A percentile compares a stretch with the other conserved stretches of the same genome.
Conservation (phyloP, 2,329 filamentous ascomycete genomes). For the Aureobasidium zeae region DNA sequence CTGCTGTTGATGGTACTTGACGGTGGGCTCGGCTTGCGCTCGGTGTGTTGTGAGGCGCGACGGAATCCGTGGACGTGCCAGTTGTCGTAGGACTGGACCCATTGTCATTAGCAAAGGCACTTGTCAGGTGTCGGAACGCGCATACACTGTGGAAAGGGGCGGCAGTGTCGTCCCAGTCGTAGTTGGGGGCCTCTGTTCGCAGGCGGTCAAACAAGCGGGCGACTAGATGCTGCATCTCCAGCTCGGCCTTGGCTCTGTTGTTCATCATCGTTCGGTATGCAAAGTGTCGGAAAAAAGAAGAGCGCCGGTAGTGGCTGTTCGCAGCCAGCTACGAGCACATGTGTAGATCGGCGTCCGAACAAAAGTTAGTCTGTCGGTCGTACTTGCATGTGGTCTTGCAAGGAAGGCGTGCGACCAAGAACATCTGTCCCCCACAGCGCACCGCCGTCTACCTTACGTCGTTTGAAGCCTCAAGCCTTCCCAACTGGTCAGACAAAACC, state of each 20-base stretch:
- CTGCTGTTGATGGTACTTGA: constrained; percentile 13
- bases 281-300: too few relatives aligned
- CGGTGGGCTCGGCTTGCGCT: constrained; percentile 9
- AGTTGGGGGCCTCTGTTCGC: constrained; percentile 27
- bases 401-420: too few relatives aligned
- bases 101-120: too few relatives aligned
- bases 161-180: constrained; percentile 31
- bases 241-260: constrained; percentile 14
- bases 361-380: too few relatives aligned
- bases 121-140: too few relatives aligned
- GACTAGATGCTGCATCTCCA: constrained; percentile 15
- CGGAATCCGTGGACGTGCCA: constrained; percentile 51
- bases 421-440: too few relatives aligned
- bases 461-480: too few relatives aligned
- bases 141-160: constrained; percentile 39
- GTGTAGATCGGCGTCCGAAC: background rate
- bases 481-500: too few relatives aligned
- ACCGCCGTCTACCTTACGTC: too few relatives aligned
- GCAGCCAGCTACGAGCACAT: constrained; percentile 6
- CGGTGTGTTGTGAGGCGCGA: constrained; percentile 21
- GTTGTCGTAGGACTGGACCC: constrained; percentile 67
- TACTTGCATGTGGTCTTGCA: too few relatives aligned
- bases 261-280: constrained; percentile 17
- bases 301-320: constrained; percentile 4
- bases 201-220: constrained; percentile 28